A percentile compares a stretch with the other conserved stretches of the same genome.
Conservation (phyloP, 331 rosid genomes). For the Acacia concinna region DNA sequence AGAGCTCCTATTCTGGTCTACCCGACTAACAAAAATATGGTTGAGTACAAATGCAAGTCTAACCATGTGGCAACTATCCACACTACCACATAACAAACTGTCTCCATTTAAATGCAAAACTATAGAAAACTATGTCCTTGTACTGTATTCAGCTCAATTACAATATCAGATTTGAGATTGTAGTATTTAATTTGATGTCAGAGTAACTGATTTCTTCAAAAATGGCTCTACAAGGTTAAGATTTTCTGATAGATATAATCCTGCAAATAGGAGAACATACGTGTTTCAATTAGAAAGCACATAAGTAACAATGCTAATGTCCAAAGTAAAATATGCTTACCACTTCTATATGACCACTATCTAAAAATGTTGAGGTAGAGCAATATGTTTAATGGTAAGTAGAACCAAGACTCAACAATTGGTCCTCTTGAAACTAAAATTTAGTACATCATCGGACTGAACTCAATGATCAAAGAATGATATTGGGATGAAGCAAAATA, state of each 20-base stretch:
- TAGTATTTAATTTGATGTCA: conserved; percentile 24
- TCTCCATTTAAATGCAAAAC: conserved; percentile 16
- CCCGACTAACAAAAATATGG: no score
- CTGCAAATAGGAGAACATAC: conserved; percentile 18
- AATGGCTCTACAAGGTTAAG: conserved; percentile 27
- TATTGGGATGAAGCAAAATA: not conserved
- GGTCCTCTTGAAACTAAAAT: conserved; percentile 1
- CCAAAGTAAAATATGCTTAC: not conserved
- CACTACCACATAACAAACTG: no score
- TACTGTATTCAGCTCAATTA: conserved; percentile 30
- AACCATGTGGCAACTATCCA: no score
- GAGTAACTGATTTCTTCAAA: conserved; percentile 30
- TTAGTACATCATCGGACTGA: conserved; percentile 1
- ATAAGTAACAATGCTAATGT: not conserved
- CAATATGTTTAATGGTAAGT: not conserved
- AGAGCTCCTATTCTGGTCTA: no score
- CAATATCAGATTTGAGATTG: conserved; percentile 14
- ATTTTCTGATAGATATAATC: conserved; percentile 26
- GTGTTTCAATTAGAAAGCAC: conserved; percentile 8
- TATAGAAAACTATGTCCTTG: not conserved
- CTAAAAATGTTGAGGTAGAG: not conserved
- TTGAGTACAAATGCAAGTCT: no score
- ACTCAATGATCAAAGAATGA: conserved; percentile 1
- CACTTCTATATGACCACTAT: conserved; percentile 3
- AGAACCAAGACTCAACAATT: not conserved